These are phyloP conservation scores for Bryoglossum gracile DNA, from an alignment of 495 filamentous ascomycete species.

Conservation along the genomic window DNA sequence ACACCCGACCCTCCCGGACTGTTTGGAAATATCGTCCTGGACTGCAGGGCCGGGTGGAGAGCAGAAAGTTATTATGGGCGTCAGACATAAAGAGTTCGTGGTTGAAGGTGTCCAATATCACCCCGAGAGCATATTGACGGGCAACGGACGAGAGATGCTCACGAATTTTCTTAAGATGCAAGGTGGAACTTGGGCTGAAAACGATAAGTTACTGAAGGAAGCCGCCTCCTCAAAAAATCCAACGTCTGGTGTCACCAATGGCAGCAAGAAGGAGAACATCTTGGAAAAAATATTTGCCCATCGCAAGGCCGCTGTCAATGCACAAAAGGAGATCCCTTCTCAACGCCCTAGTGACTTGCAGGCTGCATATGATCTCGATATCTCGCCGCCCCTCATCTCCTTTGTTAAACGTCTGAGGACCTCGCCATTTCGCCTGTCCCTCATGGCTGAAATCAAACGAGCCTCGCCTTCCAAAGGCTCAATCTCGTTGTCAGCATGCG, in stretches of 20 bases:
- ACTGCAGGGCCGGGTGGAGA: slow-evolving; percentile 53
- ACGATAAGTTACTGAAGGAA: slow-evolving; percentile 45
- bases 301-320: slow-evolving; percentile 65
- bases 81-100: slow-evolving; percentile 82
- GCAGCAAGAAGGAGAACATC: slow-evolving; percentile 69
- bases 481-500: slow-evolving; percentile 80
- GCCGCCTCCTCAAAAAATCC: slow-evolving; percentile 24
- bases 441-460: slow-evolving; percentile 96
- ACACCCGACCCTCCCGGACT: slow-evolving; percentile 77
- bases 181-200: slow-evolving; percentile 85
- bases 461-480: slow-evolving; percentile 95
- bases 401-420: slow-evolving; percentile 73
- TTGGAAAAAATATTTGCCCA: slow-evolving; percentile 87
- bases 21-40: slow-evolving; percentile 88
- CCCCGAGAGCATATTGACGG: slow-evolving; percentile 92
- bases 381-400: slow-evolving; percentile 77
- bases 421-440: slow-evolving; percentile 71
- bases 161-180: slow-evolving; percentile 83
- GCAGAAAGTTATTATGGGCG: slow-evolving; percentile 91
- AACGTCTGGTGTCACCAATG: slow-evolving; percentile 20
- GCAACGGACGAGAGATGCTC: slow-evolving; percentile 80
- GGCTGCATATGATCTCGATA: slow-evolving; percentile 72
- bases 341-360: slow-evolving; percentile 80
- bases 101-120: slow-evolving; percentile 97
- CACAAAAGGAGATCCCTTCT: slow-evolving; percentile 82